These are phyloP conservation scores for Evernia prunastri DNA, from an alignment of 495 filamentous ascomycete genomes.

Conservation along the genomic window DNA sequence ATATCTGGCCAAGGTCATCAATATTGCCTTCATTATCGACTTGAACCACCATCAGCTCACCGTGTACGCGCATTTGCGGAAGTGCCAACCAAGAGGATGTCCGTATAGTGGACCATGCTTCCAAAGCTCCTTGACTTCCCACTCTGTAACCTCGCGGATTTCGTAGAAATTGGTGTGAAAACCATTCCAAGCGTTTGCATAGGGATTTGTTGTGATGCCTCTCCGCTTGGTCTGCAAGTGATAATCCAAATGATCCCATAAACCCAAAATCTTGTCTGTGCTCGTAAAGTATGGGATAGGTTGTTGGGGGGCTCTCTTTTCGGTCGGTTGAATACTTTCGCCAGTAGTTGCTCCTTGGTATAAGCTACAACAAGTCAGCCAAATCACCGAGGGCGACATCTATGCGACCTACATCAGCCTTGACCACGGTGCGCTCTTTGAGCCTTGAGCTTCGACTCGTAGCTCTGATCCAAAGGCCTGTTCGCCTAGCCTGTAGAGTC, in stretches of 20 bases:
- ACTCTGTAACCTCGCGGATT: constrained; percentile 22
- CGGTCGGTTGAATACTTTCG: constrained; percentile 17
- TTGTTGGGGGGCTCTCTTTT: constrained; percentile 11
- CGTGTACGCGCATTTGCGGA: constrained; percentile 28
- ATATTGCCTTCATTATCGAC: background rate
- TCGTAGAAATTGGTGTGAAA: constrained; percentile 29
- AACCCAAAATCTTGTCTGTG: constrained; percentile 18
- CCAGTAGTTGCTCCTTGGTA: constrained; percentile 28
- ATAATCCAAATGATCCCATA: constrained; percentile 25
- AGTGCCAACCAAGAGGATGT: constrained; percentile 27
- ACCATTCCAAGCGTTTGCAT: constrained; percentile 16
- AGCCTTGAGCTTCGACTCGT: constrained; percentile 15
- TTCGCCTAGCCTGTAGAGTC: constrained; percentile 24
- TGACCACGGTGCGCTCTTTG: constrained; percentile 22
- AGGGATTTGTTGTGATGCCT: constrained; percentile 20
- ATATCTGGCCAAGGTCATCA: constrained; percentile 16
- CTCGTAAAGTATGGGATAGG: constrained; percentile 27
- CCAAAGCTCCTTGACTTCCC: constrained; percentile 25
- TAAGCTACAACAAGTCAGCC: constrained; percentile 19
- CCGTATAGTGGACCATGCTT: constrained; percentile 28
- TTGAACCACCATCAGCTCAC: constrained; percentile 7
- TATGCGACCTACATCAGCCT: constrained; percentile 21
- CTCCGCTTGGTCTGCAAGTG: constrained; percentile 25
- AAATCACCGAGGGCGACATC: background rate
- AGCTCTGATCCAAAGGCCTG: constrained; percentile 23